phyloP scores from a whole-genome alignment of 768 basidiomycete genomes.

The Mycena albidolilacea region DNA sequence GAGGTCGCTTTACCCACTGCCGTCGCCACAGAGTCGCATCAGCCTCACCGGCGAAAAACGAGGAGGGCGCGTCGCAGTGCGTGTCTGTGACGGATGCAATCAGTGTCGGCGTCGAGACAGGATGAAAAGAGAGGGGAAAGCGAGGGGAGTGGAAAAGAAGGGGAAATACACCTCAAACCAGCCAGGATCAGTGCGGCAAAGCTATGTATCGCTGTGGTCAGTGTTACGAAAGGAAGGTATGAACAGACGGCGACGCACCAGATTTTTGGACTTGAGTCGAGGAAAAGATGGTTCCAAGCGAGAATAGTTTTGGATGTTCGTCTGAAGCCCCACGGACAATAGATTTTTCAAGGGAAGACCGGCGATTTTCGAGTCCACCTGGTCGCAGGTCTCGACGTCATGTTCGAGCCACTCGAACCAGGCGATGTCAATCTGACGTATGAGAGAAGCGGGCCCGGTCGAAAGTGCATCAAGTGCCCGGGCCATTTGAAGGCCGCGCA shows the following conservation, averaged over 20 bases:
- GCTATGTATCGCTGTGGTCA: neutral
- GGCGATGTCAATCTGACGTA: neutral
- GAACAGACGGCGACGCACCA: neutral
- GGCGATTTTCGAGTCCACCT: neutral
- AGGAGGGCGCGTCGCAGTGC: too few species aligned
- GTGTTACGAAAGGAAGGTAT: neutral
- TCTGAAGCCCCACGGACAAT: neutral
- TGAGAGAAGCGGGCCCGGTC: neutral
- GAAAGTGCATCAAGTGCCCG: neutral
- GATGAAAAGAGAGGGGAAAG: too few species aligned
- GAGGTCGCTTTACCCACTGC: too few species aligned
- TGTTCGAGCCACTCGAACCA: neutral
- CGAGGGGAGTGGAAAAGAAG: too few species aligned
- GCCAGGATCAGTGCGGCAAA: neutral
- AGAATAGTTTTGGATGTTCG: neutral
- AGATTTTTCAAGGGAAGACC: neutral
- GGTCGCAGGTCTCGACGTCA: neutral
- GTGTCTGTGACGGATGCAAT: too few species aligned
- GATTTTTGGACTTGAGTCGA: neutral
- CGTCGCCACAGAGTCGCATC: too few species aligned
- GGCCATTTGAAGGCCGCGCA: too few species aligned
- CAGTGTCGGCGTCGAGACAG: too few species aligned
- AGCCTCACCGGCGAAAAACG: too few species aligned
- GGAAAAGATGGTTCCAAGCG: neutral
- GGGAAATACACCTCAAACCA: neutral